Percentiles rank a stretch among this genome's conserved stretches.
Conservation (phyloP, 768 basidiomycete species). For the Mycena olivaceomarginata region DNA sequence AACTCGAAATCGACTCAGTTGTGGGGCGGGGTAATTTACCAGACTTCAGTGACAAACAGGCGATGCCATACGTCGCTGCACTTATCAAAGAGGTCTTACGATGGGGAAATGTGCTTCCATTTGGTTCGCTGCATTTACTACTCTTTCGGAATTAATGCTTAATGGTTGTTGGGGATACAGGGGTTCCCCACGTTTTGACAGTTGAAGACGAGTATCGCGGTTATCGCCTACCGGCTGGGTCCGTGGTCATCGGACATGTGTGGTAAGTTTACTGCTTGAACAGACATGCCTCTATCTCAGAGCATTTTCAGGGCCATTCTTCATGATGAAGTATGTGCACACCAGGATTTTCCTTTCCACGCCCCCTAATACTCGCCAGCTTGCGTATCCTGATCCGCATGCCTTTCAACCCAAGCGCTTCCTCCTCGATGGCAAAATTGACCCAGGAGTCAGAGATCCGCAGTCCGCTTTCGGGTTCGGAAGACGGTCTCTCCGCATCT, state of each 20-base stretch:
- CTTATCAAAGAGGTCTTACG: slow-evolving; percentile 60
- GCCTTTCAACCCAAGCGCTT: slow-evolving; percentile 2
- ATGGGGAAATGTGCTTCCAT: slow-evolving; percentile 44
- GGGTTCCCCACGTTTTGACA: neutral
- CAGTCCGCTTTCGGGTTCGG: slow-evolving; percentile 6
- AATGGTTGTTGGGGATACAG: neutral
- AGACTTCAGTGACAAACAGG: slow-evolving; percentile 51
- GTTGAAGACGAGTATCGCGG: slow-evolving; percentile 12
- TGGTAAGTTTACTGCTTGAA: slow-evolving; percentile 4
- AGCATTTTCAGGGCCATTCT: neutral
- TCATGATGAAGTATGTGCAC: slow-evolving; percentile 5
- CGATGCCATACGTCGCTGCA: slow-evolving; percentile 59
- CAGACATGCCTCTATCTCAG: neutral
- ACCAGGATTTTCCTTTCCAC: neutral
- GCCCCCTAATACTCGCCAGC: neutral
- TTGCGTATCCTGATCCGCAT: neutral
- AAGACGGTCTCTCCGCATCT: neutral
- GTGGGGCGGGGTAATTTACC: slow-evolving; percentile 58
- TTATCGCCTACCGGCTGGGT: slow-evolving; percentile 1
- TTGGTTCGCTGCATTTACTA: neutral
- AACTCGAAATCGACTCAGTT: slow-evolving; percentile 60
- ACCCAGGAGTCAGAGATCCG: neutral
- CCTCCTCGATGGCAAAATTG: neutral
- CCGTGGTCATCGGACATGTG: neutral
- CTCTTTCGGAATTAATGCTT: neutral